Base-by-base conservation (phyloP, 2,329 filamentous ascomycete genomes). In the Parastagonospora nodorum region DNA sequence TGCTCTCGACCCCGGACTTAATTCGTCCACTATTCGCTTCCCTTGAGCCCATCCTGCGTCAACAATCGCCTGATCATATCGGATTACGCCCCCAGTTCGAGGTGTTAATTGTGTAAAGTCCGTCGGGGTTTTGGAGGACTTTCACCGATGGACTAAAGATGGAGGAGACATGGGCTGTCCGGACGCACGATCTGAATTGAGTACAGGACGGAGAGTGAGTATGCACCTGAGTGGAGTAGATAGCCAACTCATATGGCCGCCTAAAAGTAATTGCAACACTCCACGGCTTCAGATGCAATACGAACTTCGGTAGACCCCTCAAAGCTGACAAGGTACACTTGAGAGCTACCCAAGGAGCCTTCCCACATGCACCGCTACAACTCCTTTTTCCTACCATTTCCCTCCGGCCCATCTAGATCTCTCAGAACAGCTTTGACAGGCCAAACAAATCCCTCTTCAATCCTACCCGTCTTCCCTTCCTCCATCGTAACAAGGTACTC, bases 371-470 rank as follows among this genome's bases (percentile, higher is more conserved):
- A 32, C 7, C 8, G 14, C 43, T 42, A 65, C 28, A 28, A 37
- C 11, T 12, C 38, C 45, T 66, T 64, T 53, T 57, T 60, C 2
- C 33, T 46, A 10, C 47, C 56, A 27, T 11, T 38, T 14, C 11
- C 16, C 36, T 58, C 60, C 12, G 53, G 44, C 1, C 48, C 57
- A 27, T 66, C 63, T 19, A 73, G 31, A 36, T 72, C 64, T 35
- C 63, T 61, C 52, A 73, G 28, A 11, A 73, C 64, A 16, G 55
- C 53, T 36, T 53, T 61, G 3, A 72, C 68, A 7, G 71, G 71
- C 71, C 71, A 74, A 8, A 69, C 70, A 45, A 74, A 74, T 0
- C 69, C 69, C 40, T 72, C 66, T 19, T 71, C 68, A 12, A 67
- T 35, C 16, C 53, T 49, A 19, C 58, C 60, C 2, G 57, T 66